A percentile compares a stretch with the other conserved stretches of the same genome.
Evolutionary conservation across 352 stramenopile species (phyloP).

Genomic region (Pythium biforme): DNA sequence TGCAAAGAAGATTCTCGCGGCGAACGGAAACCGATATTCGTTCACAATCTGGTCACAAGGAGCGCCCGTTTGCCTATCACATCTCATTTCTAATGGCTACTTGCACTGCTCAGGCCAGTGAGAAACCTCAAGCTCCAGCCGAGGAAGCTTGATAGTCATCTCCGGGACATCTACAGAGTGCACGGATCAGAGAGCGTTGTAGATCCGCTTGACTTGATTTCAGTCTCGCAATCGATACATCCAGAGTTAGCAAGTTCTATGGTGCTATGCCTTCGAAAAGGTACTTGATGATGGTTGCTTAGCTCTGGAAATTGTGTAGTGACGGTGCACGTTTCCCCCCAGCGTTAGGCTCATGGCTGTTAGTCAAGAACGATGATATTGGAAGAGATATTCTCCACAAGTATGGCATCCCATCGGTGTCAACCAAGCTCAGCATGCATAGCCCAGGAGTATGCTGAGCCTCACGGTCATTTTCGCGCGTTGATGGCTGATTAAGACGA

Average conservation of each 20-base stretch:
- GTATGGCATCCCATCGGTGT: conserved; percentile 21
- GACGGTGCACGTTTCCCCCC: not conserved
- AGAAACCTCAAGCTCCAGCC: conserved; percentile 6
- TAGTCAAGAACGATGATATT: conserved; percentile 23
- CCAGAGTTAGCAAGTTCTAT: not conserved
- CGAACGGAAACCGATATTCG: conserved; percentile 13
- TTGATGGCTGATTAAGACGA: not conserved
- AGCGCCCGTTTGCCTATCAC: not conserved
- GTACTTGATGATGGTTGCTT: not conserved
- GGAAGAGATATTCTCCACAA: conserved; percentile 13
- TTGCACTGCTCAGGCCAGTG: conserved; percentile 17
- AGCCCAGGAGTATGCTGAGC: conserved; percentile 21
- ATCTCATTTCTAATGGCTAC: not conserved
- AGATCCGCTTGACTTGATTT: conserved; percentile 26
- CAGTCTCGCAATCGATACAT: not conserved
- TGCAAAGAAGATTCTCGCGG: conserved; percentile 24
- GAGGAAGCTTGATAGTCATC: conserved; percentile 15
- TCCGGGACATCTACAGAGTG: not conserved
- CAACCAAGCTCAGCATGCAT: conserved; percentile 27
- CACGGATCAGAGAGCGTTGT: conserved; percentile 14
- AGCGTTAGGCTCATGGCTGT: conserved; percentile 26
- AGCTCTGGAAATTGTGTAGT: not conserved
- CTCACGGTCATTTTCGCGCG: not conserved
- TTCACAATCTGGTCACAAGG: conserved; percentile 26
- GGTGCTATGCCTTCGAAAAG: conserved; percentile 19